A percentile compares a stretch with the other conserved stretches of the same genome.
Conservation (phyloP, 1,284 basidiomycete genomes). For the Apiotrichum brassicae region DNA sequence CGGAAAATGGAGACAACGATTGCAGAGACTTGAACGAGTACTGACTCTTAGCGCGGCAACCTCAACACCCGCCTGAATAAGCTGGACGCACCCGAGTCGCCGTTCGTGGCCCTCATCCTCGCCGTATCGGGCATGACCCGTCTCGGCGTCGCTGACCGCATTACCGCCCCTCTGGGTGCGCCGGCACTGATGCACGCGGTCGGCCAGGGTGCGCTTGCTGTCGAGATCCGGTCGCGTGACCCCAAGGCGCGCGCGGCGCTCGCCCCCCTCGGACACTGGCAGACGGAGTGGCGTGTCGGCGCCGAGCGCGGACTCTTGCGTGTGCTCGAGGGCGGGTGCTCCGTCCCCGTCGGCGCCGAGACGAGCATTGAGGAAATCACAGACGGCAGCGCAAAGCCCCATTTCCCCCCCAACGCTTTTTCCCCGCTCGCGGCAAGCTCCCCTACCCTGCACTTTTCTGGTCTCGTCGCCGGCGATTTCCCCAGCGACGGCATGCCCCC, state of each 20-base stretch:
- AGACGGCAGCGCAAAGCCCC: conserved; percentile 1
- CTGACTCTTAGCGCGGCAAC: conserved; percentile 49
- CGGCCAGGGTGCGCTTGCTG: conserved; percentile 83
- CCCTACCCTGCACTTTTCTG: conserved; percentile 42
- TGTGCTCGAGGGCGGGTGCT: conserved; percentile 91
- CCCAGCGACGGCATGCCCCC: conserved; percentile 13
- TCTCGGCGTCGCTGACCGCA: conserved; percentile 66
- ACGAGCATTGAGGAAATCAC: conserved; percentile 47
- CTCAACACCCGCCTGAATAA: conserved; percentile 77
- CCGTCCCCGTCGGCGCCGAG: conserved; percentile 87
- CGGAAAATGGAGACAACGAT: no score
- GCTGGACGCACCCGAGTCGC: conserved; percentile 73
- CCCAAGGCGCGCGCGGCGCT: conserved; percentile 58
- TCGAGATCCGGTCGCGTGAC: conserved; percentile 79
- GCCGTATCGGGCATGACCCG: conserved; percentile 92
- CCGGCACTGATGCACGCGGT: conserved; percentile 83
- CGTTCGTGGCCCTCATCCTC: conserved; percentile 83
- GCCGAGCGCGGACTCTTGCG: conserved; percentile 83
- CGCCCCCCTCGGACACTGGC: conserved; percentile 62
- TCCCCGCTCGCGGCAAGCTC: conserved; percentile 17
- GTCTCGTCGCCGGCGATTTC: conserved; percentile 21
- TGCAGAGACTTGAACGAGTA: no score
- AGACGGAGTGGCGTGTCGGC: conserved; percentile 65
- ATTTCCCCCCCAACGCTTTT: conserved; percentile 20
- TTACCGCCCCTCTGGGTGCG: conserved; percentile 67